Conservation (phyloP, 306 rosid genomes). For the Prinsepia uniflora region DNA sequence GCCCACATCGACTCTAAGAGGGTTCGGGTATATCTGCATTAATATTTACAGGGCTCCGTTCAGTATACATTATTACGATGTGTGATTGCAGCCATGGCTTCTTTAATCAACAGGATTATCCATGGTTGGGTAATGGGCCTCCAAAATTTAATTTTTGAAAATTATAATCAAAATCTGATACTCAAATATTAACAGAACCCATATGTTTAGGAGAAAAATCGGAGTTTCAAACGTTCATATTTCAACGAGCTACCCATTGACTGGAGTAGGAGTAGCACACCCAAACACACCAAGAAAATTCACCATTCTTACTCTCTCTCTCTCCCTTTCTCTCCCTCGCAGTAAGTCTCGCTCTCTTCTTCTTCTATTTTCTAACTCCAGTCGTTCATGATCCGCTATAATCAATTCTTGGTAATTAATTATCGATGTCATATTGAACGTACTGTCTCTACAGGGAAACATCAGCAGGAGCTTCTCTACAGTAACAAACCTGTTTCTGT, state of each 20-base stretch:
- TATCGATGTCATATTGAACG: too few species aligned
- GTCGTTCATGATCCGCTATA: too few species aligned
- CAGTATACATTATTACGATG: too few species aligned
- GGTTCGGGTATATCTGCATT: too few species aligned
- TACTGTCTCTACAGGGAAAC: not conserved
- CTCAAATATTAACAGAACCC: conserved; percentile 15
- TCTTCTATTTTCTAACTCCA: not conserved
- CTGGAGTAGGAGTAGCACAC: not conserved
- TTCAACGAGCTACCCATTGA: not conserved
- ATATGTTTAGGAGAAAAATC: conserved; percentile 7
- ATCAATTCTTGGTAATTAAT: too few species aligned
- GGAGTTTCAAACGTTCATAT: conserved; percentile 6
- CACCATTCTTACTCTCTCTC: not conserved
- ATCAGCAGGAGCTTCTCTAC: not conserved
- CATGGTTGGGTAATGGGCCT: not conserved
- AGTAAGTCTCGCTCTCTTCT: not conserved
- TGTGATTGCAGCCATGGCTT: too few species aligned
- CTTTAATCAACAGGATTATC: too few species aligned
- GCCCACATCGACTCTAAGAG: too few species aligned
- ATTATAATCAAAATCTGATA: not conserved
- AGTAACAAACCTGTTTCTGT: not conserved
- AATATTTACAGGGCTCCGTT: too few species aligned
- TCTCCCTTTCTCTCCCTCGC: not conserved
- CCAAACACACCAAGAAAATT: not conserved
- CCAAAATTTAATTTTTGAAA: not conserved